Evolutionary conservation across 345 rosid genomes (phyloP), one percentile per base, ranked within the genome.

Genomic region (Kernera saxatilis): DNA sequence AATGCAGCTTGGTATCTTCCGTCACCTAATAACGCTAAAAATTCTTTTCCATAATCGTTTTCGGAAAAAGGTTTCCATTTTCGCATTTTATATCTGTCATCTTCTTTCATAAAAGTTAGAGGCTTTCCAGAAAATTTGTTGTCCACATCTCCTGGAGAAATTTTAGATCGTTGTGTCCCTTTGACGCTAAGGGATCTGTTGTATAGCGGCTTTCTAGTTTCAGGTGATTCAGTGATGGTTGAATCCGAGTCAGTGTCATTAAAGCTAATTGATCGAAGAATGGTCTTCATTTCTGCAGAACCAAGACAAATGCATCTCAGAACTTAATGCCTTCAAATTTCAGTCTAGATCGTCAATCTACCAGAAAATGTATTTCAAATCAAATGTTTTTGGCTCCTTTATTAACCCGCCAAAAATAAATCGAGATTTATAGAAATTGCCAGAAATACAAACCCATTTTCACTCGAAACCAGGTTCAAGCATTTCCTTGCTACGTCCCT

Each of bases 1-100:
- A 85, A 46, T 13, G 96, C 97, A 33, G 97, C 98, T 55, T 84
- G 80, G 73, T 80, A 44, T 73, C 72, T 73, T 23, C 15, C 71
- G 23, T 58, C 71, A 10, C 68, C 84, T 0, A 67, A 21, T 30
- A 79, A 55, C 6, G 62, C 73, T 15, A 41, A 30, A 37, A 70
- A 63, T 19, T 76, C 79, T 9, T 57, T 58, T 8, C 30, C 61
- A 8, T 19, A 14, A n/a, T 64, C 65, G 25, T 40, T 41, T 71
- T 70, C 62, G 1, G 72, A 32, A 14, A 37, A 49, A 40, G 65
- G 74, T 41, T 63, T 53, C 50, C 63, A 51, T 64, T 36, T 75
- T 32, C 32, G 67, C 52, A 71, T 49, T 35, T 58, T 74, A 15
- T 36, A 25, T 67, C 59, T 43, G 29, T 23, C 71, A 44, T 74